Conservation (phyloP, 169 alveolate species). For the Theileria parva region DNA sequence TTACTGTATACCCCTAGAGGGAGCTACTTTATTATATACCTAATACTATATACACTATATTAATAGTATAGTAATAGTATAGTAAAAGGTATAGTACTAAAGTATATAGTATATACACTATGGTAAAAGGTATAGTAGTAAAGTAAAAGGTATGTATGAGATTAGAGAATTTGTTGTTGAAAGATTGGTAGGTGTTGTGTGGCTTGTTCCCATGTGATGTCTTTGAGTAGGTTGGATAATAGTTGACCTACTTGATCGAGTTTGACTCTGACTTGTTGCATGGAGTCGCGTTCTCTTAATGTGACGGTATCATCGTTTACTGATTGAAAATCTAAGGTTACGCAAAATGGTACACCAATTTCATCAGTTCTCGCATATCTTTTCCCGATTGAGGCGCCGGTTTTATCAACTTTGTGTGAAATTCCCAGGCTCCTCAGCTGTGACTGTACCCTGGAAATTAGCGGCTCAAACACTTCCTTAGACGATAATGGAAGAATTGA, state of each 20-base stretch:
- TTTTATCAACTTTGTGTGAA: constrained; percentile 89
- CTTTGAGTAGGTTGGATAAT: constrained; percentile 58
- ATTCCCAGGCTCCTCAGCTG: constrained; percentile 72
- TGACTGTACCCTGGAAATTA: constrained; percentile 70
- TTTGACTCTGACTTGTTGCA: constrained; percentile 91
- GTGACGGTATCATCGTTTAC: constrained; percentile 91
- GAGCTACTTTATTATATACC: too few relatives aligned
- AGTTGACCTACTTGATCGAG: constrained; percentile 63
- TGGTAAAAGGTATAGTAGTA: not conserved
- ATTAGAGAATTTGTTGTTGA: constrained; percentile 53
- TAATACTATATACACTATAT: too few relatives aligned
- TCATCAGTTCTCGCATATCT: constrained; percentile 98
- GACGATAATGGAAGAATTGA: constrained; percentile 91
- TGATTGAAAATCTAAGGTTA: constrained; percentile 95
- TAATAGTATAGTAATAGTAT: not conserved
- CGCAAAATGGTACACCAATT: constrained; percentile 97
- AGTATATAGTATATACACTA: too few relatives aligned
- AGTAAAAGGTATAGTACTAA: too few relatives aligned
- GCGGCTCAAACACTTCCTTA: constrained; percentile 78
- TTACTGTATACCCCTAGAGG: too few relatives aligned
- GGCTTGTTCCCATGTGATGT: constrained; percentile 73
- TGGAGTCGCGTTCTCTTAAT: constrained; percentile 91
- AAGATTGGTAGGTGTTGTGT: constrained; percentile 63
- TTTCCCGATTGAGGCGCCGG: constrained; percentile 92
- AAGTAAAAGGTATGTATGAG: too few relatives aligned